These are phyloP conservation scores for Candida nitratophila DNA, from an alignment of 805 yeast genomes.

Conservation along the genomic window DNA sequence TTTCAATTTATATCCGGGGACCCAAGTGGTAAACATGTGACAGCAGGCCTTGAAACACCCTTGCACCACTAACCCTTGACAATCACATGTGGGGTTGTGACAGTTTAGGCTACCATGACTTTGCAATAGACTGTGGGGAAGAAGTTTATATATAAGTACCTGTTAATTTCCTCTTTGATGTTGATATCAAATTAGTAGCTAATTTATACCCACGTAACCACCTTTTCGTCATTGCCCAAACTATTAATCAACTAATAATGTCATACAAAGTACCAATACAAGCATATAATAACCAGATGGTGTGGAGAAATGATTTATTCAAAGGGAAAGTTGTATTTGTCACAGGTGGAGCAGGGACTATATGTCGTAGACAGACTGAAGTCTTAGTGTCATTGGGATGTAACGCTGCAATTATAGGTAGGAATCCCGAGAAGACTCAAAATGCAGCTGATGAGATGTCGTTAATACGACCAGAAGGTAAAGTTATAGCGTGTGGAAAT, in stretches of 20 bases:
- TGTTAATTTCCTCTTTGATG: neutral
- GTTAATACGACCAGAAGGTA: conserved; percentile 48
- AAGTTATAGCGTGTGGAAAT: conserved; percentile 63
- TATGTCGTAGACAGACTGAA: conserved; percentile 84
- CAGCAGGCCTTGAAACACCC: too few species aligned
- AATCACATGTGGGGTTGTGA: too few species aligned
- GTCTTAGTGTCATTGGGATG: conserved; percentile 83
- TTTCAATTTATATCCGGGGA: too few species aligned
- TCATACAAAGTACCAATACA: neutral
- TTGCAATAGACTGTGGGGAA: too few species aligned
- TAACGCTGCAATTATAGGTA: conserved; percentile 77
- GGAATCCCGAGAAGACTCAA: conserved; percentile 61
- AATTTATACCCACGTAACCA: too few species aligned
- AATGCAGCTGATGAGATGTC: conserved; percentile 61
- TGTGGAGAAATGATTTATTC: conserved; percentile 57
- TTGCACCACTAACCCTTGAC: too few species aligned
- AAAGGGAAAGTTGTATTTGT: conserved; percentile 82
- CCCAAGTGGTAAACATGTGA: too few species aligned
- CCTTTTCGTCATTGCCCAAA: conserved; percentile 4
- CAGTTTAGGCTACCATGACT: too few species aligned
- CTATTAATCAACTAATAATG: neutral
- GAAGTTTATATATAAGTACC: too few species aligned
- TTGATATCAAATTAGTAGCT: too few species aligned
- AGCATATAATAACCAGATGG: neutral
- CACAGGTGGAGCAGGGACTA: conserved; percentile 97